Evolutionary conservation across 352 stramenopile species (phyloP), one percentile per base, ranked within the genome.

Genomic region (Poterioochromonas sp.): DNA sequence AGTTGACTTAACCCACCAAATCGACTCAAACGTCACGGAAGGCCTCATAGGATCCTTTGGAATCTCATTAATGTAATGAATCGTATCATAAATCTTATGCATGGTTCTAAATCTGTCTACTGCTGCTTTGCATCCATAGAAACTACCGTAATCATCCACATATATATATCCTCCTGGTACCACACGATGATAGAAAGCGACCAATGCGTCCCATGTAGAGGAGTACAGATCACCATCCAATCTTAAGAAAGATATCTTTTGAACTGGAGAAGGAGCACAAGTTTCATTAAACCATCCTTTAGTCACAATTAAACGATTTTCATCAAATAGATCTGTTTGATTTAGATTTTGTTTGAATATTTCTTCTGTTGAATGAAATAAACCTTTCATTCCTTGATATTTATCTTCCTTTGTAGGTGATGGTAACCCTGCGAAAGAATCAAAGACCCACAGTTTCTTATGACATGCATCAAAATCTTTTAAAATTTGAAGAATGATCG

Each of bases 101-200:
- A 8, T 2, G 29, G 12, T 32, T 8, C 51, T 22, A 62, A 62
- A 62, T 22, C 26, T 2, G 29, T 62, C 51, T 22, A 62, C 26
- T 62, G 51, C 51, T 32, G 12, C 26, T 32, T 22, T 8, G 26
- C 51, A 62, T 32, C 51, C 51, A 34, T 8, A 32, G 26, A 62
- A 62, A 22, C 51, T 62, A 32, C 51, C 51, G 26, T 62, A 62
- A 62, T 62, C 51, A 62, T 62, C 51, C 12, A 62, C 51, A 62
- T 62, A 62, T 32, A 62, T 62, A 62, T 32, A 62, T 22, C 51
- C 51, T 62, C 51, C 51, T 62, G 51, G 51, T 2, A 62, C 26
- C 12, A 62, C 51, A 29, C 51, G 51, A 62, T 62, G 8, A 62
- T 62, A 62, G 2, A 62, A 62, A 32, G 8, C 51, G 5, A 32